Percentiles rank a stretch among this genome's conserved stretches.
phyloP scores from a whole-genome alignment of 495 filamentous ascomycete genomes.

The Durotheca rogersii region DNA sequence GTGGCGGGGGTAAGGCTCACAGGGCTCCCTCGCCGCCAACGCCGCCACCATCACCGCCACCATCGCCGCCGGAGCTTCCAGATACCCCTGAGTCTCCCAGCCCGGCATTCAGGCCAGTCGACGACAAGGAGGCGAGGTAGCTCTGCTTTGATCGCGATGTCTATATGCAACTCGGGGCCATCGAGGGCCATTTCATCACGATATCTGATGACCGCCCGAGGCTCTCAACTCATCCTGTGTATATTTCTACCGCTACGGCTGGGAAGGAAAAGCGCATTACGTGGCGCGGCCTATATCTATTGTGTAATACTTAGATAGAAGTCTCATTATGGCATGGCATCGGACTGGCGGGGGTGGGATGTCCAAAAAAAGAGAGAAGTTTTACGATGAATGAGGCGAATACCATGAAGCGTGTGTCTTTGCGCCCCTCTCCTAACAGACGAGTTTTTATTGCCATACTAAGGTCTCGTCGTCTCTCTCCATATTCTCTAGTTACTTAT shows the following conservation, averaged over 20 bases:
- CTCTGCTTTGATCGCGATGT: constrained; percentile 13
- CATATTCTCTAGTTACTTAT: no score
- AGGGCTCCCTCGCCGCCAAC: no score
- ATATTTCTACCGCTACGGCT: constrained; percentile 13
- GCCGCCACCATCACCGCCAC: constrained; percentile 21
- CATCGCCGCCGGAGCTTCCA: constrained; percentile 18
- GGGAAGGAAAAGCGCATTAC: constrained; percentile 1
- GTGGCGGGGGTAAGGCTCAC: constrained; percentile 45
- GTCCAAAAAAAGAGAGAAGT: neutral
- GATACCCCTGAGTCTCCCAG: constrained; percentile 33
- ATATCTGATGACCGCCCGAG: constrained; percentile 17
- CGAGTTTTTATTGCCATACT: no score
- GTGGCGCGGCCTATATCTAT: constrained; percentile 13
- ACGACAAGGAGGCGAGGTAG: constrained; percentile 26
- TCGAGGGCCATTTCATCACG: constrained; percentile 18
- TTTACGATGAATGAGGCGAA: no score
- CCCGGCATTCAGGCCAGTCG: constrained; percentile 24
- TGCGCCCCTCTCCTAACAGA: no score
- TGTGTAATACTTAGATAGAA: constrained; percentile 28
- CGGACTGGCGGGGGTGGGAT: neutral
- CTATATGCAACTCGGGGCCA: constrained; percentile 5
- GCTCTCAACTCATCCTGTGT: constrained; percentile 29
- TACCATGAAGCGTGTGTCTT: no score
- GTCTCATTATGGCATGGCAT: constrained; percentile 22
- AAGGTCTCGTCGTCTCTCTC: no score